A percentile compares a stretch with the other conserved stretches of the same genome.
Conservation (phyloP, 805 yeast species). For the Wickerhamiella brachini region DNA sequence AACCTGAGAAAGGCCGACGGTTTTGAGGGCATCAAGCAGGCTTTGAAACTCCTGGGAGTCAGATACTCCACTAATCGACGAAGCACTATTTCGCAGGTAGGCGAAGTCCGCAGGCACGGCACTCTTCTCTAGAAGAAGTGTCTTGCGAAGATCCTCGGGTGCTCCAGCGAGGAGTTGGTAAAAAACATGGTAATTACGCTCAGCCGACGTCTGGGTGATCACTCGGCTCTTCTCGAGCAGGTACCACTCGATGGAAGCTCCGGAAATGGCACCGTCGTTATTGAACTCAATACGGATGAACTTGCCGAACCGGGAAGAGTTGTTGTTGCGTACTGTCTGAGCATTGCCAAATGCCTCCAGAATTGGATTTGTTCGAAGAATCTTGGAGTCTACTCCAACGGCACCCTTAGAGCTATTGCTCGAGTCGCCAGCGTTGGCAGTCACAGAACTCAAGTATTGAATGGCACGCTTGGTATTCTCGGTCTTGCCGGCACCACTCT, state of each 20-base stretch:
- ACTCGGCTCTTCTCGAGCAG: slow-evolving; percentile 88
- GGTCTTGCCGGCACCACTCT: slow-evolving; percentile 97
- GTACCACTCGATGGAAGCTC: slow-evolving; percentile 93
- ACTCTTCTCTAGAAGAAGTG: slow-evolving; percentile 26
- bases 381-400: slow-evolving; percentile 55
- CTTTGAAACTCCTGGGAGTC: slow-evolving; percentile 55
- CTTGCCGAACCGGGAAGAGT: slow-evolving; percentile 94
- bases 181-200: slow-evolving; percentile 87
- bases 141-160: slow-evolving; percentile 25
- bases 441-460: slow-evolving; percentile 74
- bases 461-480: slow-evolving; percentile 92
- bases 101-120: slow-evolving; percentile 37
- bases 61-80: slow-evolving; percentile 56
- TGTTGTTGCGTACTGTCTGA: slow-evolving; percentile 83
- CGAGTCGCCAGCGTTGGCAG: slow-evolving; percentile 23
- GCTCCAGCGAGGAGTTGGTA: slow-evolving; percentile 74
- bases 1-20: slow-evolving; percentile 50
- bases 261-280: slow-evolving; percentile 47
- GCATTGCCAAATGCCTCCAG: slow-evolving; percentile 95
- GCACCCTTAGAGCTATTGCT: slow-evolving; percentile 20
- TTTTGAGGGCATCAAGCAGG: slow-evolving; percentile 52
- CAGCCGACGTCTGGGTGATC: slow-evolving; percentile 55
- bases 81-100: slow-evolving; percentile 45
- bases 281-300: slow-evolving; percentile 75
- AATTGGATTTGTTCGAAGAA: slow-evolving; percentile 87